These are phyloP conservation scores for Yarrowia deformans DNA, from an alignment of 805 yeast species.

Conservation along the genomic window DNA sequence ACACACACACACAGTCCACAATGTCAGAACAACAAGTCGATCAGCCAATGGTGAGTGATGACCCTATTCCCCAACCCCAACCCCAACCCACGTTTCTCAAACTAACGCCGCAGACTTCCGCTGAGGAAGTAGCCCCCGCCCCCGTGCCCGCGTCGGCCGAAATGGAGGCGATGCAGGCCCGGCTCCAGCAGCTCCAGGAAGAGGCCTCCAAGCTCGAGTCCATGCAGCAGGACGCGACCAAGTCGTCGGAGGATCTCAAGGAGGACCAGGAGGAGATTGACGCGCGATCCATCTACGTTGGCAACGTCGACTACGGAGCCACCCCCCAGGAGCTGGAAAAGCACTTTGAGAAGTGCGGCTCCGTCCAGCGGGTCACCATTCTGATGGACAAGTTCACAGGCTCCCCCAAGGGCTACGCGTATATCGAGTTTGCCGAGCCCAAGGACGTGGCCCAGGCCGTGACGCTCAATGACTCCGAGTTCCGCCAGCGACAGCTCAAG, in stretches of 20 bases:
- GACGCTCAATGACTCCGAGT: conserved; percentile 66
- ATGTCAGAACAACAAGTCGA: conserved; percentile 30
- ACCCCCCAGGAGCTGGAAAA: conserved; percentile 81
- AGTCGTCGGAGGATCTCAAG: conserved; percentile 53
- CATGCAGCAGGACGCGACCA: conserved; percentile 59
- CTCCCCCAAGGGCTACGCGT: conserved; percentile 86
- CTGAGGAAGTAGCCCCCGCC: conserved; percentile 8
- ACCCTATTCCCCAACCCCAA: neutral
- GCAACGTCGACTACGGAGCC: conserved; percentile 81
- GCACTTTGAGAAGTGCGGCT: conserved; percentile 73
- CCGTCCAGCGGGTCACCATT: conserved; percentile 81
- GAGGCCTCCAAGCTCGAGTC: conserved; percentile 70
- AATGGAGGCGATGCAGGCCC: conserved; percentile 53
- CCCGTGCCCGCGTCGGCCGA: conserved; percentile 17
- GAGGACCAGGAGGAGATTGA: conserved; percentile 73
- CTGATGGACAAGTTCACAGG: conserved; percentile 76
- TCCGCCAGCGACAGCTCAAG: conserved; percentile 74
- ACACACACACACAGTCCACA: neutral
- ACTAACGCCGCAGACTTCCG: conserved; percentile 36
- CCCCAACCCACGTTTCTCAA: conserved; percentile 28
- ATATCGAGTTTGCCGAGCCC: conserved; percentile 78
- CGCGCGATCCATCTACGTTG: conserved; percentile 77
- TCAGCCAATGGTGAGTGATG: conserved; percentile 38
- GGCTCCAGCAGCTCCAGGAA: conserved; percentile 63
- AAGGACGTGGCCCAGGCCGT: conserved; percentile 71